A percentile compares a stretch with the other conserved stretches of the same genome.
Evolutionary conservation across 179 eudicot species (phyloP).

Genomic region (Heliamphora pulchella): DNA sequence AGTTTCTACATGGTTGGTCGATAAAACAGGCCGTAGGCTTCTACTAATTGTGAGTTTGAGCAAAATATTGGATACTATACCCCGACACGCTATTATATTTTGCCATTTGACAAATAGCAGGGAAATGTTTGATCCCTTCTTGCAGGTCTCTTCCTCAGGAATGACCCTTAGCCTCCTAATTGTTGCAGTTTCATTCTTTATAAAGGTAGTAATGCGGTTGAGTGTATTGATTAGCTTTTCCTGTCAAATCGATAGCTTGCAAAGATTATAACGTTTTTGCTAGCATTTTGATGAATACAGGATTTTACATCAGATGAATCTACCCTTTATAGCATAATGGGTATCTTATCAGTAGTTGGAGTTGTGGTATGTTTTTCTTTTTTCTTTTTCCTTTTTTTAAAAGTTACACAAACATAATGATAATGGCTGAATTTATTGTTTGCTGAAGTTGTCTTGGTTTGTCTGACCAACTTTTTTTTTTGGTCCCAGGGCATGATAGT

Average conservation of each 20-base stretch:
- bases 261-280: not conserved
- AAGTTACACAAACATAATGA: not conserved
- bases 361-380: constrained; percentile 64
- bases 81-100: not conserved
- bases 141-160: constrained; percentile 64
- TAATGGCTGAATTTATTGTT: constrained; percentile 9
- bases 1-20: constrained; percentile 75
- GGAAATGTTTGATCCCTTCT: constrained; percentile 18
- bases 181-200: constrained; percentile 60
- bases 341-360: constrained; percentile 67
- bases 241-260: not conserved
- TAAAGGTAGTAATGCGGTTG: constrained; percentile 44
- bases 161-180: constrained; percentile 72
- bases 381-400: not conserved
- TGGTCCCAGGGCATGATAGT: constrained; percentile 63
- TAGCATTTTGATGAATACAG: constrained; percentile 25
- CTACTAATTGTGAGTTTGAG: constrained; percentile 62
- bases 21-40: constrained; percentile 88
- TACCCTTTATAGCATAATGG: constrained; percentile 43
- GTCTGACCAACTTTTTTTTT: constrained; percentile 10
- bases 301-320: constrained; percentile 42
- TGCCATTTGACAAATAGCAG: not conserved
- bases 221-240: not conserved
- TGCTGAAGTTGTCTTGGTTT: constrained; percentile 12
- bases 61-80: not conserved